Percentiles rank a stretch among this genome's conserved stretches.
Evolutionary conservation across 148 eudicot species (phyloP).

Genomic region (Silene uniflora): DNA sequence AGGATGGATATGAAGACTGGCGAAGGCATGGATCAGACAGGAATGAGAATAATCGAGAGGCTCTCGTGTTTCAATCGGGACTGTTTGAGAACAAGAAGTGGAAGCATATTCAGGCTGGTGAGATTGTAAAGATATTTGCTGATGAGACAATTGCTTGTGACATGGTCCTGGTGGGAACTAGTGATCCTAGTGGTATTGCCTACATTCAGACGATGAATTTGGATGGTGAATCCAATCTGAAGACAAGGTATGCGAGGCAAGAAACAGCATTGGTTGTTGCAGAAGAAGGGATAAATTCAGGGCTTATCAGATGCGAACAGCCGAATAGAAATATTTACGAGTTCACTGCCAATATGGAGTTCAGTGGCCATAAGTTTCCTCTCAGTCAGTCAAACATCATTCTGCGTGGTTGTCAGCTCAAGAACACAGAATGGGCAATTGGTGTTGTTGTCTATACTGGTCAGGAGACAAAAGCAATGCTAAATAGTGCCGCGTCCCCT

Average conservation of each 20-base stretch:
- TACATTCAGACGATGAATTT: slow-evolving; percentile 95
- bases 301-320: slow-evolving; percentile 84
- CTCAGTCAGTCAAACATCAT: slow-evolving; percentile 90
- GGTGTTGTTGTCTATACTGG: slow-evolving; percentile 97
- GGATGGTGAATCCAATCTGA: slow-evolving; percentile 96
- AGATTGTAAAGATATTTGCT: slow-evolving; percentile 71
- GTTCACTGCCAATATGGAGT: slow-evolving; percentile 91
- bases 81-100: slow-evolving; percentile 53
- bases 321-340: slow-evolving; percentile 93
- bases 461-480: slow-evolving; percentile 97
- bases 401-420: slow-evolving; percentile 95
- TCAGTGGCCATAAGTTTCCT: slow-evolving; percentile 57
- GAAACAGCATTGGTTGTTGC: slow-evolving; percentile 65
- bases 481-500: slow-evolving; percentile 87
- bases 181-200: slow-evolving; percentile 89
- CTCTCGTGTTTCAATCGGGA: slow-evolving; percentile 63
- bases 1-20: slow-evolving; percentile 99
- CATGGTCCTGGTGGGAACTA: slow-evolving; percentile 75
- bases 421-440: slow-evolving; percentile 87
- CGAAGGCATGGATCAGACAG: slow-evolving; percentile 88
- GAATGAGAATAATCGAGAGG: slow-evolving; percentile 81
- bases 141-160: slow-evolving; percentile 89
- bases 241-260: slow-evolving; percentile 92
- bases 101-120: slow-evolving; percentile 79
- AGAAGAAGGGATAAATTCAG: slow-evolving; percentile 52